phyloP scores from a whole-genome alignment of 1,139 yeast species.

The Pichia inconspicua region DNA sequence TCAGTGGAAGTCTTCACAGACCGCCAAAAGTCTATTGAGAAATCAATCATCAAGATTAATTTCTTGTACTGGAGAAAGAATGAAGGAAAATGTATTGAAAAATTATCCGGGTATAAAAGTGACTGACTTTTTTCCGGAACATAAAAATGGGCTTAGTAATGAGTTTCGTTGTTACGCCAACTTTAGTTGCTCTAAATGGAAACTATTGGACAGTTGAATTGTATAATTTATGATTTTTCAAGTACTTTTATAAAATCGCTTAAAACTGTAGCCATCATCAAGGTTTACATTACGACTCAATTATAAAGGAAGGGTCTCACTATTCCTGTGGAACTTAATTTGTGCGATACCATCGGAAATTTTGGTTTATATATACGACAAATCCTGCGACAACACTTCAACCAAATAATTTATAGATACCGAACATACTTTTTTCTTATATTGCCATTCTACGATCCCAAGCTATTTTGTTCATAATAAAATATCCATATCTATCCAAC shows the following conservation, averaged over 20 bases:
- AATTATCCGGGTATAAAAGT: conserved; percentile 58
- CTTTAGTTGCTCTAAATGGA: conserved; percentile 53
- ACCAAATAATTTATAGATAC: no score
- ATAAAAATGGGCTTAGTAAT: conserved; percentile 76
- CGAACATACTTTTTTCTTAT: no score
- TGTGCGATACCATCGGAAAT: no score
- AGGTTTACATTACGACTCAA: no score
- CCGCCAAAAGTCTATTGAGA: conserved; percentile 53
- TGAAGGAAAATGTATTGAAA: conserved; percentile 51
- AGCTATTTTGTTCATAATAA: no score
- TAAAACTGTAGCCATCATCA: no score
- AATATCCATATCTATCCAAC: background rate
- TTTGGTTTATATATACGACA: background rate
- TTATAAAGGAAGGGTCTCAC: no score
- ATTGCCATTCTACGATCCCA: no score
- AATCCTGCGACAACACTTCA: background rate
- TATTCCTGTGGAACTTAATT: background rate
- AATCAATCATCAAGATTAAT: conserved; percentile 47
- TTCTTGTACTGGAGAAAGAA: conserved; percentile 84
- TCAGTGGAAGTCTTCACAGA: conserved; percentile 63
- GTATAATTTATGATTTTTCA: background rate
- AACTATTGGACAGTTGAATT: conserved; percentile 7
- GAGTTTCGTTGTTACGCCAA: conserved; percentile 83
- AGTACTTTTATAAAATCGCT: no score
- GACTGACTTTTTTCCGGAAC: conserved; percentile 70